Evolutionary conservation across 805 yeast species (phyloP).

Genomic region (Kuraishia hungarica): DNA sequence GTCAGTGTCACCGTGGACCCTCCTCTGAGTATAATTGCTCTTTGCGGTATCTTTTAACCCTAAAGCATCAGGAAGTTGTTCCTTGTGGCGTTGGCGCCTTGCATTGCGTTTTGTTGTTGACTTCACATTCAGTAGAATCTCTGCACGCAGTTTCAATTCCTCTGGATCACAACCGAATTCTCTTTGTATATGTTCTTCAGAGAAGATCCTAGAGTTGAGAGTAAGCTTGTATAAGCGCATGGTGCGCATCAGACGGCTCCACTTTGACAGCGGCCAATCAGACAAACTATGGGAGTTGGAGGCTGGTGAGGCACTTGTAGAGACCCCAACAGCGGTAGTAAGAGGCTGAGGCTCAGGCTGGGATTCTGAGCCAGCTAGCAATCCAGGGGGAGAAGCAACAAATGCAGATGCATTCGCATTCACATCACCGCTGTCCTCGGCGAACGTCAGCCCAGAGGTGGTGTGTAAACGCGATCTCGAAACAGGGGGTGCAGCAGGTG

Average conservation of each 20-base stretch:
- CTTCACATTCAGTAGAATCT: background rate
- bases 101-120: background rate
- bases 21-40: background rate
- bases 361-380: background rate
- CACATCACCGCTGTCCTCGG: background rate
- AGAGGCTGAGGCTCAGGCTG: background rate
- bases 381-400: background rate
- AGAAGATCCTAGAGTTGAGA: background rate
- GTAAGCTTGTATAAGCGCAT: background rate
- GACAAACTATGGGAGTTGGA: background rate
- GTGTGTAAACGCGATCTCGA: background rate
- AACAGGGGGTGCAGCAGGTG: background rate
- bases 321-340: background rate
- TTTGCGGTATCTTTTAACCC: background rate
- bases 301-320: background rate
- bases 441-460: background rate
- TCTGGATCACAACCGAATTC: background rate
- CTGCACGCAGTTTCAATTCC: background rate
- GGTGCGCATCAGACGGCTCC: background rate
- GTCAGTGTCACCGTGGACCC: background rate
- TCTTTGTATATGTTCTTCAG: background rate
- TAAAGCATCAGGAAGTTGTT: background rate
- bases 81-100: background rate
- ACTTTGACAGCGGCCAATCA: background rate
- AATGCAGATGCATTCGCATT: background rate